Evolutionary conservation across 2,329 filamentous ascomycete genomes (phyloP), one percentile per base, ranked within the genome.

Genomic region (Pseudovirgaria hyperparasitica): DNA sequence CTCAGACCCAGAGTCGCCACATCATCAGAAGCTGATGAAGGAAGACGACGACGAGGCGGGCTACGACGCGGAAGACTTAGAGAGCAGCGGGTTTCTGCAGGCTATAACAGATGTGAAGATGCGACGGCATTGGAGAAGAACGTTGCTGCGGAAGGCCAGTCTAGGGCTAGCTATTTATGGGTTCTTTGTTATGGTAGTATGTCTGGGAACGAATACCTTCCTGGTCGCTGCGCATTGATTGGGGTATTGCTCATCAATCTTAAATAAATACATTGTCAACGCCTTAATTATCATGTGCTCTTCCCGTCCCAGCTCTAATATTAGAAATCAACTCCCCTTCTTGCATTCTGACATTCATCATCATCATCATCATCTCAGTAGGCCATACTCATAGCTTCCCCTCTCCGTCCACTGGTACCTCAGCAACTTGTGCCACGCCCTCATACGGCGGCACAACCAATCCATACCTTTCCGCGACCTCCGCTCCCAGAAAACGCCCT

Each of bases 401-500:
- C 37, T 65, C 55, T 19, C 54, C 62, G 24, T 54, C 52, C 8
- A 51, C 45, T 9, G 55, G 57, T 22, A 92, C 65, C 54, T 98
- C 90, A 28, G 86, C 77, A 39, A 94, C 65, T 56, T 96, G 90
- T 54, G 96, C 86, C 39, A 90, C 58, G 0, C 86, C 90, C 41
- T 78, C 64, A 54, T 94, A 98, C 37, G 70, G 58, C 5, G 87
- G 87, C 28, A 92, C 52, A 41, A 90, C 79, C 35, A 98, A 67
- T 24, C 72, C 72, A 58, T 92, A 98, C 57, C 90, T 94, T 41
- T 78, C 70, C 18, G 84, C 79, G 43, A 94, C 74, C 27, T 66
- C 64, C 28, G 72, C 71, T 12, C 79, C 72, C 45, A 98, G 67
- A 46, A 98, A 98, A 33, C 82, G 65, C 29, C 90, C 90, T 6